phyloP scores from a whole-genome alignment of 257 asterid species.

The Solanum megistacrolobum region DNA sequence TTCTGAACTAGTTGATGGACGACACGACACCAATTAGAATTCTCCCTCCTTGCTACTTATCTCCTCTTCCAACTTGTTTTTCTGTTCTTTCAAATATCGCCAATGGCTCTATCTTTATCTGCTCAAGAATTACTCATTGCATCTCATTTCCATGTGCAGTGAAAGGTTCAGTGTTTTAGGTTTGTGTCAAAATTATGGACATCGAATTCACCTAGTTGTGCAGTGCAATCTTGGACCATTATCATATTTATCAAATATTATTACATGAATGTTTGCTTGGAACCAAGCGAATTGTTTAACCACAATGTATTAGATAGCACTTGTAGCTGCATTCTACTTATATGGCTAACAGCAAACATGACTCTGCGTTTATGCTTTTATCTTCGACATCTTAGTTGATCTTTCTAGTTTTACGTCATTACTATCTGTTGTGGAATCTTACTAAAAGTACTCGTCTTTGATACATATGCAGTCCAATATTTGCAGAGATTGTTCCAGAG shows the following conservation, averaged over 20 bases:
- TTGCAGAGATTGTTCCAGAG: conserved; percentile 14
- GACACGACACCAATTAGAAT: not conserved
- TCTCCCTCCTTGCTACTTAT: not conserved
- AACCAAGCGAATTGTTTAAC: not conserved
- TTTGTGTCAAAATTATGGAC: not conserved
- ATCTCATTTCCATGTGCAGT: not conserved
- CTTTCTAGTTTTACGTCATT: not conserved
- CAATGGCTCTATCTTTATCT: not conserved
- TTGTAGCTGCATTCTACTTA: not conserved
- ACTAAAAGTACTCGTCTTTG: not conserved
- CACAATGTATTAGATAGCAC: not conserved
- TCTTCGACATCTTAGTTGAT: not conserved
- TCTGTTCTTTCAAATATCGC: not conserved
- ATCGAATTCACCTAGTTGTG: not conserved
- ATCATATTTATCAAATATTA: not conserved
- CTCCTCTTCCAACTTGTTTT: not conserved
- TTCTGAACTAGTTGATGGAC: not conserved
- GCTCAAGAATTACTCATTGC: not conserved
- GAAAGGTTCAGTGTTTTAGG: not conserved
- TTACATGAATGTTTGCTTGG: not conserved
- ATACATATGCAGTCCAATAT: conserved; percentile 1
- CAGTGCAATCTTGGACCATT: not conserved
- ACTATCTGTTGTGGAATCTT: not conserved
- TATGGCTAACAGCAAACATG: not conserved
- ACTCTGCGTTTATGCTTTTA: not conserved